Base-by-base conservation (phyloP, 2,329 filamentous ascomycete species). In the Coniella lustricola region DNA sequence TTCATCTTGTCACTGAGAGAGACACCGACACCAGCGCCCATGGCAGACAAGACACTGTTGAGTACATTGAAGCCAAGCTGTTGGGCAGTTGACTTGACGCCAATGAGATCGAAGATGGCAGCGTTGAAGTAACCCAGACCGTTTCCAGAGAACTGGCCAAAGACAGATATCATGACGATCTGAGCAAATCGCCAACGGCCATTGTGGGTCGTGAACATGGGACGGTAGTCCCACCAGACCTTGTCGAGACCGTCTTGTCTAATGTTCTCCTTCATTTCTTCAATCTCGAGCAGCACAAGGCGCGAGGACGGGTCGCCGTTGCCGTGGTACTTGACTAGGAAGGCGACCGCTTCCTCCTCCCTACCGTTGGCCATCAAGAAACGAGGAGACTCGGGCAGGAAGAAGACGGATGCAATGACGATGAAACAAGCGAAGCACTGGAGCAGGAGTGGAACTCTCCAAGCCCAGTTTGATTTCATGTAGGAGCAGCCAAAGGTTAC, bases 111-210 rank as follows among this genome's bases (percentile, higher is more conserved):
- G 57, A 71, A 74, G 55, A 75, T 74, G 33, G 64, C 66, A 7
- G 72, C 64, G 59, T 74, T 74, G 61, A 74, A 75, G 62, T 75
- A 75, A 13, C 71, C 70, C 7, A 75, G 66, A 44, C 71, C 71
- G 49, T 74, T 74, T 17, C 72, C 72, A 1, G 72, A 74, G 60
- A 73, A 75, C 56, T 75, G 71, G 14, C 71, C 72, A 48, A 75
- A 75, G 52, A 74, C 63, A 38, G 71, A 71, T 53, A 75, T 74
- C 69, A 74, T 73, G 53, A 74, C 54, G 36, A 74, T 71, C 51
- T 74, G 71, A 4, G 65, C 62, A 47, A 72, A 69, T 20, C 72
- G 65, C 71, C 71, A 74, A 45, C 72, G 70, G 37, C 70, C 71
- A 41, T 61, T 68, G 60, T 73, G 70, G 9, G 65, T 64, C 4